Conservation (phyloP, 176 grass and related monocot species). For the Lolium multiflorum region DNA sequence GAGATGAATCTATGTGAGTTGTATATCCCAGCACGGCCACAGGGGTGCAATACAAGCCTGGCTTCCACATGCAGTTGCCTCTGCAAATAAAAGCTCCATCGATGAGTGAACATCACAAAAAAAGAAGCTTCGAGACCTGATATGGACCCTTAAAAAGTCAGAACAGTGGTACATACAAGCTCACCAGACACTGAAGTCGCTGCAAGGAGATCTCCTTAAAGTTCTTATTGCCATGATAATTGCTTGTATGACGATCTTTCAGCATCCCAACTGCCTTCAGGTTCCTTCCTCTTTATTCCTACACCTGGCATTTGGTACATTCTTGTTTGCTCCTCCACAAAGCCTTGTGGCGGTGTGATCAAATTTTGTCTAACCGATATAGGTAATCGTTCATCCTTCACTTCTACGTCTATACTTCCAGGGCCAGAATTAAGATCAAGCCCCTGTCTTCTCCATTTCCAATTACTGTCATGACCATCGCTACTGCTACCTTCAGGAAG, state of each 20-base stretch:
- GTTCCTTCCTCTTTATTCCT: slow-evolving; percentile 83
- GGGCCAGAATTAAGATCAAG: slow-evolving; percentile 89
- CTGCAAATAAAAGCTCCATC: slow-evolving; percentile 51
- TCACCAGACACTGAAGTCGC: slow-evolving; percentile 46
- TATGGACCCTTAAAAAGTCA: not conserved
- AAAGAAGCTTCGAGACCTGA: not conserved
- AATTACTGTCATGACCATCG: slow-evolving; percentile 57
- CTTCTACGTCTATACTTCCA: slow-evolving; percentile 62
- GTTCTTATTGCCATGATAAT: slow-evolving; percentile 66
- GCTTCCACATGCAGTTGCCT: slow-evolving; percentile 32
- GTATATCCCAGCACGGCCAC: slow-evolving; percentile 4
- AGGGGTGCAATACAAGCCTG: not conserved
- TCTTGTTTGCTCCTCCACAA: slow-evolving; percentile 74
- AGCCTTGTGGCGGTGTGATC: slow-evolving; percentile 52
- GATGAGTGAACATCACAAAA: slow-evolving; percentile 25
- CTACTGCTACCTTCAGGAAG: slow-evolving; percentile 72
- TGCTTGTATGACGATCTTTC: slow-evolving; percentile 76
- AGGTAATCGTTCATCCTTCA: slow-evolving; percentile 59
- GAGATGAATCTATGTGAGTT: slow-evolving; percentile 42
- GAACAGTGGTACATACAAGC: slow-evolving; percentile 46
- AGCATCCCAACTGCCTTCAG: slow-evolving; percentile 77
- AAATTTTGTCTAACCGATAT: slow-evolving; percentile 61
- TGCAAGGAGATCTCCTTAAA: slow-evolving; percentile 11
- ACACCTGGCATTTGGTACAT: slow-evolving; percentile 60
- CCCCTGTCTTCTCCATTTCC: slow-evolving; percentile 68